A percentile compares a stretch with the other conserved stretches of the same genome.
These are phyloP conservation scores for Calonectria pseudoturangicola DNA, from an alignment of 2,329 filamentous ascomycete genomes.

Conservation along the genomic window DNA sequence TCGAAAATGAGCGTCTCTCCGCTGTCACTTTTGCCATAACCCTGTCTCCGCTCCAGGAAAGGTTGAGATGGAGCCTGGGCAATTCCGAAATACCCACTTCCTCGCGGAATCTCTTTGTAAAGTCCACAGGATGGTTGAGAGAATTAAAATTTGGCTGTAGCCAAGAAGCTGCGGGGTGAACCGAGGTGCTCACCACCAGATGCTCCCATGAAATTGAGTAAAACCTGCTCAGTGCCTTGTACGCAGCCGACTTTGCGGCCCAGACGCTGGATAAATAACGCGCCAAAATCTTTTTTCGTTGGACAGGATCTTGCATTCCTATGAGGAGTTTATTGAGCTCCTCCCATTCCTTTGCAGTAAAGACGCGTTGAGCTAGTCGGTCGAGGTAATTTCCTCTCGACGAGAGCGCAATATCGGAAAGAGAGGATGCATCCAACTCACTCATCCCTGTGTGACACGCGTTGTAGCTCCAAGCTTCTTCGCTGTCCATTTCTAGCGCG, in stretches of 20 bases:
- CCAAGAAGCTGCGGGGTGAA: background rate
- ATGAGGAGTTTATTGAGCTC: conserved; percentile 11
- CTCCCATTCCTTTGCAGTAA: conserved; percentile 24
- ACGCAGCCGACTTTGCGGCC: conserved; percentile 24
- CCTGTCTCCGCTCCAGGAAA: conserved; percentile 28
- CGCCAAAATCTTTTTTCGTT: conserved; percentile 19
- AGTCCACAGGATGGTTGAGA: conserved; percentile 3
- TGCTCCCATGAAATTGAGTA: conserved; percentile 29
- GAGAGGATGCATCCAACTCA: conserved; percentile 9
- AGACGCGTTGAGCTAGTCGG: conserved; percentile 13
- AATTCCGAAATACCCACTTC: background rate
- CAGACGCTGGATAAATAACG: conserved; percentile 19
- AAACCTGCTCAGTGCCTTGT: conserved; percentile 13
- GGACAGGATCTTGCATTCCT: conserved; percentile 20
- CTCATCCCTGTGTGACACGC: background rate
- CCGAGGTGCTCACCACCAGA: conserved; percentile 14
- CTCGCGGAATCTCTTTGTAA: conserved; percentile 19
- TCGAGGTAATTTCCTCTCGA: conserved; percentile 25
- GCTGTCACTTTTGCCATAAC: conserved; percentile 31
- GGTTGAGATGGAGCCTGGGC: conserved; percentile 20
- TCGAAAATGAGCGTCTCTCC: conserved; percentile 22
- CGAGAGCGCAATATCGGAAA: conserved; percentile 15
- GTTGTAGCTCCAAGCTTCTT: background rate
- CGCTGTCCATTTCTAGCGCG: background rate
- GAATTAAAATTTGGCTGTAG: background rate